phyloP scores from a whole-genome alignment of 2,329 filamentous ascomycete species.

The Claviceps fusiformis region DNA sequence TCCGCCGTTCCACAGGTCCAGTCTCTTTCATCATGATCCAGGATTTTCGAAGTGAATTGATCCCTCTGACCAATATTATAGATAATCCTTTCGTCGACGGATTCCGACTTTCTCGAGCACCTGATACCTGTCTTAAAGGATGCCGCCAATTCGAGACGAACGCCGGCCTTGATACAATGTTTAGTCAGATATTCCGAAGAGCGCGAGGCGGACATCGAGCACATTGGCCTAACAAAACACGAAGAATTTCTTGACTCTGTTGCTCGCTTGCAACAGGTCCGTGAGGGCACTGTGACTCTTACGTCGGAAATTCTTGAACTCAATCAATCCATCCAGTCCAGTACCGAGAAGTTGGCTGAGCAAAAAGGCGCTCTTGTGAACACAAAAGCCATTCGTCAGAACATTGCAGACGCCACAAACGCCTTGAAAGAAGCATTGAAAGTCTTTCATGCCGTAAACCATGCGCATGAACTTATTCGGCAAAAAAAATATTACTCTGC shows the following conservation, averaged over 20 bases:
- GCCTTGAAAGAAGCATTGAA: slow-evolving; percentile 84
- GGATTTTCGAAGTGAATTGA: neutral
- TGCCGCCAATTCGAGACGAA: slow-evolving; percentile 63
- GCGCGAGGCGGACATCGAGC: slow-evolving; percentile 82
- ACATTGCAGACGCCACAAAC: slow-evolving; percentile 84
- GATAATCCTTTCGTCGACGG: slow-evolving; percentile 86
- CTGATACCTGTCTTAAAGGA: slow-evolving; percentile 90
- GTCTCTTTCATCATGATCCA: neutral
- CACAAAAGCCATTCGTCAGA: slow-evolving; percentile 81
- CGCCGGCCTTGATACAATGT: slow-evolving; percentile 60
- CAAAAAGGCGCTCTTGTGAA: slow-evolving; percentile 93
- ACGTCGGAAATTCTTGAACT: slow-evolving; percentile 84
- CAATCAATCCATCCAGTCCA: slow-evolving; percentile 88
- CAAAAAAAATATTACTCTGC: slow-evolving; percentile 95
- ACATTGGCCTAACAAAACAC: slow-evolving; percentile 87
- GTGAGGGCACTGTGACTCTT: slow-evolving; percentile 77
- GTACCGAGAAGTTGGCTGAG: slow-evolving; percentile 83
- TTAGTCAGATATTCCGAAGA: slow-evolving; percentile 62
- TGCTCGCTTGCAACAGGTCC: slow-evolving; percentile 81
- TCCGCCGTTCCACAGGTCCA: slow-evolving; percentile 31
- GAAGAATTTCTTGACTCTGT: slow-evolving; percentile 93
- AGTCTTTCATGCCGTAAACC: slow-evolving; percentile 82
- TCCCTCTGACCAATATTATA: slow-evolving; percentile 22
- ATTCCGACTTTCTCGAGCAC: slow-evolving; percentile 90
- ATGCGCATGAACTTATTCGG: slow-evolving; percentile 79